These are phyloP conservation scores for Citrus maxima DNA, from an alignment of 345 rosid genomes.

Conservation along the genomic window DNA sequence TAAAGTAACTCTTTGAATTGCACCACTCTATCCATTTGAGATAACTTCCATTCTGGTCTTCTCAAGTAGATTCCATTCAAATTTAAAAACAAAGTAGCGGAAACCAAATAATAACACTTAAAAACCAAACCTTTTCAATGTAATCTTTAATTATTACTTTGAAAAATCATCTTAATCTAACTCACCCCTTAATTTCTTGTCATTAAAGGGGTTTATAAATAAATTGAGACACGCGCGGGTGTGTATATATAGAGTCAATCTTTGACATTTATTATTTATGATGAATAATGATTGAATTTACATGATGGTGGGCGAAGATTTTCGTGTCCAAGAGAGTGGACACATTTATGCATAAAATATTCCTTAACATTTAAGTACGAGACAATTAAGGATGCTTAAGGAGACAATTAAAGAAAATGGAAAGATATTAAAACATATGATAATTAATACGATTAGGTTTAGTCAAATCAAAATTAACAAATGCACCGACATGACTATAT, in stretches of 20 bases:
- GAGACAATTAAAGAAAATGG: not conserved
- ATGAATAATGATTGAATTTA: not conserved
- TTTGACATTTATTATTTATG: not conserved
- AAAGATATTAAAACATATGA: not conserved
- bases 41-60: not conserved
- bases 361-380: not conserved
- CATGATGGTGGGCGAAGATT: not conserved
- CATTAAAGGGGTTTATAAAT: not conserved
- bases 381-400: not conserved
- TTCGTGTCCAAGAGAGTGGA: not conserved
- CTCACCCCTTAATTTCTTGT: not conserved
- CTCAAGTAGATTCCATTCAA: not conserved
- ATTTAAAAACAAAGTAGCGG: not conserved
- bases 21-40: not conserved
- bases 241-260: not conserved
- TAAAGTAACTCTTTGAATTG: not conserved
- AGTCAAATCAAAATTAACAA: constrained; percentile 9
- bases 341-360: too few relatives aligned
- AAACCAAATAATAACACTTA: not conserved
- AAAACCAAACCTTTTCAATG: not conserved
- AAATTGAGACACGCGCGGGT: not conserved
- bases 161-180: not conserved
- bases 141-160: not conserved
- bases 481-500: constrained; percentile 7
- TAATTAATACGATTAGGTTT: not conserved